Conservation (phyloP, 805 yeast genomes). For the Tetrapisispora fleetii region DNA sequence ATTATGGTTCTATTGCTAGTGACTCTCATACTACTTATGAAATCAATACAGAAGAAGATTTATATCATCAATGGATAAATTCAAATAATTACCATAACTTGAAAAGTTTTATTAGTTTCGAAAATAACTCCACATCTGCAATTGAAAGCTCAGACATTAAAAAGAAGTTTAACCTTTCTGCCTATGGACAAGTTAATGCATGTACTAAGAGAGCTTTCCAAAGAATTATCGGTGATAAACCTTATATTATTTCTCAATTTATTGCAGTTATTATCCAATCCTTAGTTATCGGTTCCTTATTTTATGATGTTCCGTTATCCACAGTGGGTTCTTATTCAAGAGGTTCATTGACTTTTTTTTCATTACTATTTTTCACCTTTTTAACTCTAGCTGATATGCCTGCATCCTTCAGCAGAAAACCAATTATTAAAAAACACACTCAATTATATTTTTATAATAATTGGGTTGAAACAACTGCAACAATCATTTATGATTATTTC, state of each 20-base stretch:
- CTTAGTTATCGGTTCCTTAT: slow-evolving; percentile 42
- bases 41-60: slow-evolving; percentile 29
- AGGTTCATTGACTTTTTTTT: slow-evolving; percentile 45
- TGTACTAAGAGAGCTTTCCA: slow-evolving; percentile 38
- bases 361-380: slow-evolving; percentile 46
- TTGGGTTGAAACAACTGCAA: slow-evolving; percentile 55
- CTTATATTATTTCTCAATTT: slow-evolving; percentile 33
- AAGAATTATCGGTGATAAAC: slow-evolving; percentile 37
- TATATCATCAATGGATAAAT: slow-evolving; percentile 32
- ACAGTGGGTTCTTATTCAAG: slow-evolving; percentile 43
- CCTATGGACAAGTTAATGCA: slow-evolving; percentile 35
- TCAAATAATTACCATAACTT: slow-evolving; percentile 19
- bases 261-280: slow-evolving; percentile 33
- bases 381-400: slow-evolving; percentile 48
- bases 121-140: slow-evolving; percentile 19
- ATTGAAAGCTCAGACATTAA: slow-evolving; percentile 26
- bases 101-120: slow-evolving; percentile 22
- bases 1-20: slow-evolving; percentile 12
- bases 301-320: slow-evolving; percentile 34
- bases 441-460: slow-evolving; percentile 56
- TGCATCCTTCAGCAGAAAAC: slow-evolving; percentile 37
- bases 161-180: slow-evolving; percentile 10
- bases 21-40: slow-evolving; percentile 37
- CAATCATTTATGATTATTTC: slow-evolving; percentile 50
- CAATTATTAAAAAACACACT: slow-evolving; percentile 54